Base-by-base conservation (phyloP, 768 basidiomycete species). In the Xanthoconium purpureum region DNA sequence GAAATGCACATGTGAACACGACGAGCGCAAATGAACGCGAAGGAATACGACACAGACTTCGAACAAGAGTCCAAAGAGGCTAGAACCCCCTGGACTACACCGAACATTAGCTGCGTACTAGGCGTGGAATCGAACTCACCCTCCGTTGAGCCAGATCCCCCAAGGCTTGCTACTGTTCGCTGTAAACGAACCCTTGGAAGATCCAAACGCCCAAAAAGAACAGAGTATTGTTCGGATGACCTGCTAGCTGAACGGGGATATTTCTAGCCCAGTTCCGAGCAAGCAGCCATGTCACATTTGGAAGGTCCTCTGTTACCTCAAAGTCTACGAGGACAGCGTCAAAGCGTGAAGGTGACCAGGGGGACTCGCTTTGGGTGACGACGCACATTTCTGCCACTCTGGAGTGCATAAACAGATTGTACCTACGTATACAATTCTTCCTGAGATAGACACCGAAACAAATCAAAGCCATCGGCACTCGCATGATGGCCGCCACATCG, bases 91-190 rank as follows among this genome's bases (percentile, higher is more conserved):
- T 9, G 87, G 87, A 28, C 87, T 77, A 52, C 13, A 28, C 18
- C 40, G 3, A 38, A 46, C 8, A 8, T 58, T 7, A 49, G 44
- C 14, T 20, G 6, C 11, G 38, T 18, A 13, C 4, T 14, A n/a
- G 35, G 14, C 13, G 32, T 24, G 8, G 2, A 36, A 14, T 5
- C n/a, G n/a, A 18, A 60, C 81, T 43, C 63, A 84, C 83, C 85
- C 86, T 68, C 85, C 87, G 58, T 86, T 87, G 12, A 88, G 70
- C 85, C 85, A 89, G 37, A 89, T 82, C 5, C 78, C 80, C 87
- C 87, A 88, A 14, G 87, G 87, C 15, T 82, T 77, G 6, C 54
- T 60, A 13, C 64, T 62, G 35, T 61, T 46, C 51, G 65, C 70
- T 5, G 81, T 85, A 37, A 88, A 71, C 8, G 85, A 86, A 1